These are phyloP conservation scores for Stagonosporopsis tanaceti DNA, from an alignment of 2,329 filamentous ascomycete species.

Conservation along the genomic window DNA sequence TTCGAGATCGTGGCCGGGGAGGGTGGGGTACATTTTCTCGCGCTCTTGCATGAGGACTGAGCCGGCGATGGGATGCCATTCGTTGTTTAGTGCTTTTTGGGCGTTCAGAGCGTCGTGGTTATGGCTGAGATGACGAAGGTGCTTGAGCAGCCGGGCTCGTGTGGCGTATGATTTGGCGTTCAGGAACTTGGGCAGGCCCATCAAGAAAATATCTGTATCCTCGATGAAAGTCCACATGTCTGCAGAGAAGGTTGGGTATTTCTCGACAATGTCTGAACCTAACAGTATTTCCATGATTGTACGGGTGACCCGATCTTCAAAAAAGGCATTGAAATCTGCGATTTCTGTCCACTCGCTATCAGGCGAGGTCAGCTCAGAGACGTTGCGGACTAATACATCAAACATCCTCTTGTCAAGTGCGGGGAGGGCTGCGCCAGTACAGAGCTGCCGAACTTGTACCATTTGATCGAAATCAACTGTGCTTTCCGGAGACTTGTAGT, in stretches of 20 bases:
- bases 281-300: constrained; percentile 19
- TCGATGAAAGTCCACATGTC: constrained; percentile 31
- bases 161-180: constrained; percentile 21
- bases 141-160: constrained; percentile 23
- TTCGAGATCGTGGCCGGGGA: constrained; percentile 21
- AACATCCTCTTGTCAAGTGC: constrained; percentile 16
- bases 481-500: constrained; percentile 18
- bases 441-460: neutral
- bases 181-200: constrained; percentile 23
- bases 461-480: constrained; percentile 1
- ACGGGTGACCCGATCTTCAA: constrained; percentile 17
- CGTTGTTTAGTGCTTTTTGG: neutral
- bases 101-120: constrained; percentile 13
- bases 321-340: constrained; percentile 21
- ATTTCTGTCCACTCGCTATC: constrained; percentile 18
- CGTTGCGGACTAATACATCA: constrained; percentile 14
- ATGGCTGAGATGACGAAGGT: constrained; percentile 12
- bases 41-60: constrained; percentile 26
- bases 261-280: constrained; percentile 17
- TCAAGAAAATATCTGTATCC: constrained; percentile 21
- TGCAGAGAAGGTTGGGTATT: constrained; percentile 16
- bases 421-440: neutral
- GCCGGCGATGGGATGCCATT: constrained; percentile 25
- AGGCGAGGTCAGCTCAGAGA: neutral
- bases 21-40: constrained; percentile 21